These are phyloP conservation scores for Termitomyces sp. DNA, from an alignment of 768 basidiomycete species.

Conservation along the genomic window DNA sequence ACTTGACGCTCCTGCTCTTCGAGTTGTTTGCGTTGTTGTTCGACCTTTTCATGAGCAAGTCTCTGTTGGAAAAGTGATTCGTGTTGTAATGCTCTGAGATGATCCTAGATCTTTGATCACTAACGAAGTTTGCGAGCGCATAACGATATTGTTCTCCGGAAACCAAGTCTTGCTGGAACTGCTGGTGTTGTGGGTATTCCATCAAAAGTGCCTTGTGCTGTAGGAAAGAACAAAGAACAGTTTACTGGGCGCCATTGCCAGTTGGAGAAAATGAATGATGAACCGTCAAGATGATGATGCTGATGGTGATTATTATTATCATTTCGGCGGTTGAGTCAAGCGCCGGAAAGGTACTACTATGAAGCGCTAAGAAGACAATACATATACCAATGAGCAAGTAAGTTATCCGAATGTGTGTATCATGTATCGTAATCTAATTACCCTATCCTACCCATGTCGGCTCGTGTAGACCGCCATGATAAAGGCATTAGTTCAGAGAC, in stretches of 20 bases:
- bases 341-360: too few species aligned
- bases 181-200: conserved; percentile 24
- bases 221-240: background rate
- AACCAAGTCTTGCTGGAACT: conserved; percentile 33
- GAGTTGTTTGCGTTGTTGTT: conserved; percentile 71
- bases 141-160: conserved; percentile 74
- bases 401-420: too few species aligned
- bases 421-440: too few species aligned
- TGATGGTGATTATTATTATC: too few species aligned
- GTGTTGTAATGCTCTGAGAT: background rate
- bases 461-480: background rate
- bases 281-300: background rate
- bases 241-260: background rate
- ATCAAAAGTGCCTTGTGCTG: conserved; percentile 3
- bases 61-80: conserved; percentile 35
- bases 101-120: conserved; percentile 17
- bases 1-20: conserved; percentile 84
- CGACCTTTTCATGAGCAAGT: conserved; percentile 86
- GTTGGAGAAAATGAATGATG: background rate
- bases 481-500: background rate
- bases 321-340: too few species aligned
- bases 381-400: too few species aligned
- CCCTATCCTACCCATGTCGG: too few species aligned
- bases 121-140: conserved; percentile 77
- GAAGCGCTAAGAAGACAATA: too few species aligned